Base-by-base conservation (phyloP, 2,329 filamentous ascomycete species). In the Fusarium sp. region DNA sequence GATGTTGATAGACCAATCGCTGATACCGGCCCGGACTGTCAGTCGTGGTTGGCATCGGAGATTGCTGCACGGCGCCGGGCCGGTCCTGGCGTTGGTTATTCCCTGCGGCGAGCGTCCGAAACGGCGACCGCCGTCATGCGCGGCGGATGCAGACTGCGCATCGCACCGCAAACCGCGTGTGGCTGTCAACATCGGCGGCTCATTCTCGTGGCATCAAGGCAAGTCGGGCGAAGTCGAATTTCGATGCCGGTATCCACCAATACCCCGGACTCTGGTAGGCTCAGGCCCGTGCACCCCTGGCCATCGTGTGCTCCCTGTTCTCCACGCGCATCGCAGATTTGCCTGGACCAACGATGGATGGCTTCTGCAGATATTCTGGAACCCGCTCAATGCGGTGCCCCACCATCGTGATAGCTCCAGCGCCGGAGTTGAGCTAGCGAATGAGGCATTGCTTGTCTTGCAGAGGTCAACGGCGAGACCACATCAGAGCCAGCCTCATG, bases 341-440 rank as follows among this genome's bases (percentile, higher is more conserved):
- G 47, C 70, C 59, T 67, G 57, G 69, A 61, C 66, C 58, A 64
- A 57, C 68, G 64, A 68, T 65, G 58, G 54, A 69, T 25, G 47
- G 65, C 66, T 78, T 78, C 75, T 69, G 71, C 40, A 60, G 73
- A 74, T 45, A 69, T 77, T 78, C 76, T 78, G 76, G 76, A 78
- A 78, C 61, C 69, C 70, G 64, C 30, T 37, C 65, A 45, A 43
- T 69, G 63, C 50, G 54, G 38, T 68, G 69, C 72, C 68, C 72
- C 73, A 73, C 64, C 69, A 69, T 60, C 60, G 69, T 61, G 54
- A 69, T 70, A 63, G 63, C 73, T 73, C 50, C 17, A 64, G 33
- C 20, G 45, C 65, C 37, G 45, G 20, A 33, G 33, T 59, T 40
- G 20, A 33, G 33, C 61, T 40, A 71, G 60, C 52, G 65, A 63